Percentiles rank a stretch among this genome's conserved stretches.
Evolutionary conservation across 805 yeast genomes (phyloP).

Genomic region (Ogataea haglerorum): DNA sequence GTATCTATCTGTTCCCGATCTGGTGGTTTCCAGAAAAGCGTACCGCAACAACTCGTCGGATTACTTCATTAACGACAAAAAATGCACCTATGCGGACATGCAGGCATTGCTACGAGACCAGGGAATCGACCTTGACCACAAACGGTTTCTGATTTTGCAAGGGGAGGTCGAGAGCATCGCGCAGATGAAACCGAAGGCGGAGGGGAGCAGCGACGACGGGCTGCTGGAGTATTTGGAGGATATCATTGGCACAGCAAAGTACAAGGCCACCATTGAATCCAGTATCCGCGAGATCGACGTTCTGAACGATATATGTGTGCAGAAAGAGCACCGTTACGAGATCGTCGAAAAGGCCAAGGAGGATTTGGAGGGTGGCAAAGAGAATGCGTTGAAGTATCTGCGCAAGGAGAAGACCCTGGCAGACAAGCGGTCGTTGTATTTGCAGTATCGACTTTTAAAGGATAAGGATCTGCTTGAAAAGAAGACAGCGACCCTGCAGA

Average conservation of each 20-base stretch:
- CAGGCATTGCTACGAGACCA: slow-evolving; percentile 67
- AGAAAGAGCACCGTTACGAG: slow-evolving; percentile 74
- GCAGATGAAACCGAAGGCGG: slow-evolving; percentile 98
- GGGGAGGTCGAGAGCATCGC: slow-evolving; percentile 99
- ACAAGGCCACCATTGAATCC: slow-evolving; percentile 72
- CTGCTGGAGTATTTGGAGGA: slow-evolving; percentile 91
- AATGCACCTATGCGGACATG: slow-evolving; percentile 75
- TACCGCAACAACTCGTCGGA: slow-evolving; percentile 70
- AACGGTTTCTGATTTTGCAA: slow-evolving; percentile 88
- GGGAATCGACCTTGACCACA: slow-evolving; percentile 93
- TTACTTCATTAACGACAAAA: slow-evolving; percentile 68
- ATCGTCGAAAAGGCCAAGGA: slow-evolving; percentile 76
- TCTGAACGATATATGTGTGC: slow-evolving; percentile 76
- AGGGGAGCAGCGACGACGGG: slow-evolving; percentile 88
- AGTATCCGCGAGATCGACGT: slow-evolving; percentile 58
- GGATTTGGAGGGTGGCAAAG: slow-evolving; percentile 56
- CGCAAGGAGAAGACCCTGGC: slow-evolving; percentile 59
- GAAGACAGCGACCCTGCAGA: slow-evolving; percentile 37
- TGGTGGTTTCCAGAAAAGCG: slow-evolving; percentile 80
- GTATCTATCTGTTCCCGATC: slow-evolving; percentile 49
- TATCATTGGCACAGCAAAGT: slow-evolving; percentile 89
- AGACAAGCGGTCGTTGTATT: slow-evolving; percentile 49
- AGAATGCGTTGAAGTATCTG: slow-evolving; percentile 65
- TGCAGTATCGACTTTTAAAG: slow-evolving; percentile 48
- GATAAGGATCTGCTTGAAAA: slow-evolving; percentile 39